Evolutionary conservation across 768 basidiomycete species (phyloP), one percentile per base, ranked within the genome.

Genomic region (Symmetrospora coprosmae): DNA sequence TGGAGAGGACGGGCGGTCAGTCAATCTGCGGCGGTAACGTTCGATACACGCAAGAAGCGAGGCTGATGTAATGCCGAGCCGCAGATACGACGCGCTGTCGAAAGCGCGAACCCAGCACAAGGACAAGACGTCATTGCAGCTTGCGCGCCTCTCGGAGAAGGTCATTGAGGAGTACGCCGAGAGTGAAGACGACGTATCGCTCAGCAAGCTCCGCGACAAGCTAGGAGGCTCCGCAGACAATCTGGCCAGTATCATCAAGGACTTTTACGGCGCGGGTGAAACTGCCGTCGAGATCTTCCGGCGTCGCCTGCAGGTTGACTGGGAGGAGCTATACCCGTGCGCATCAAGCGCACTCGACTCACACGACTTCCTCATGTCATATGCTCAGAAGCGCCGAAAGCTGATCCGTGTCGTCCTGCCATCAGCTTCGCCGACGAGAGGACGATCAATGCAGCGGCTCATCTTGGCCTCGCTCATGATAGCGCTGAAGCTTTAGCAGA

Each of bases 31-130:
- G 45, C 11, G 9, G 9, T 46, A 46, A n/a, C n/a, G n/a, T n/a
- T n/a, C n/a, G n/a, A n/a, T n/a, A n/a, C n/a, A n/a, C n/a, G n/a
- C n/a, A n/a, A n/a, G n/a, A n/a, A n/a, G n/a, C n/a, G n/a, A n/a
- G n/a, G n/a, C n/a, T n/a, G n/a, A n/a, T n/a, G n/a, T n/a, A n/a
- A n/a, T n/a, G n/a, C n/a, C n/a, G n/a, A n/a, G n/a, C n/a, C n/a
- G 6, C 39, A 56, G 55, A 46, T 58, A 58, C 25, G 41, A 58
- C n/a, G 55, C 55, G 14, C 30, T 58, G 6, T 11, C 19, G 11
- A 58, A 58, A 58, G 40, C 55, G 28, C 27, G 37, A n/a, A 58
- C 55, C 9, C 55, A 58, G 23, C 55, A 58, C 25, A 58, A 58
- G 23, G 55, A 58, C 21, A 58, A 58, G 21, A 58, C 55, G 6